Percentiles rank a stretch among this genome's conserved stretches.
Evolutionary conservation across 1,139 yeast species (phyloP).

Genomic region (Saccharomyces hybrid): DNA sequence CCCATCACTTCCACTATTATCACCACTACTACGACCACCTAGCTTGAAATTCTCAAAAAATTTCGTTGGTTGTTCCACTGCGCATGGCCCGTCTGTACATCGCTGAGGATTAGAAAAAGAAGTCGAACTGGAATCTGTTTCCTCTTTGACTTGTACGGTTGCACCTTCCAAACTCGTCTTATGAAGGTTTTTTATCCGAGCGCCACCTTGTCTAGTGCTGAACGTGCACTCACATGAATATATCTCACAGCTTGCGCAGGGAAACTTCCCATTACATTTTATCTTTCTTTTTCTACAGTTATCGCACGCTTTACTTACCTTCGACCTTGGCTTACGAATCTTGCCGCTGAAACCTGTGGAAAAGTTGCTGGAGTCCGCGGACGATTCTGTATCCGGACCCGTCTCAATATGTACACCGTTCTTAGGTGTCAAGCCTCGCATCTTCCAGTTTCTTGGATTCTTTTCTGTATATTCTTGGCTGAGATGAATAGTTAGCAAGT

Average conservation of each 20-base stretch:
- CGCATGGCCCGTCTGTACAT: neutral
- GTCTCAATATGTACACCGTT: neutral
- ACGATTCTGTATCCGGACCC: neutral
- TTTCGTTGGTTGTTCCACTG: neutral
- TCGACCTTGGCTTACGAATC: constrained; percentile 12
- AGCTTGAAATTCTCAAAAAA: neutral
- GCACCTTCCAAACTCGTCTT: neutral
- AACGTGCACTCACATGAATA: constrained; percentile 27
- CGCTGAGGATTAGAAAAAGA: neutral
- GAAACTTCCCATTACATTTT: constrained; percentile 49
- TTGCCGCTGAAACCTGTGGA: constrained; percentile 1
- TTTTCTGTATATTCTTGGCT: neutral
- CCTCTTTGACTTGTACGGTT: neutral
- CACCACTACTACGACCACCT: neutral
- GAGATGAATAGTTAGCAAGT: neutral
- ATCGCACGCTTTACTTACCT: constrained; percentile 48
- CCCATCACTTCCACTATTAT: neutral
- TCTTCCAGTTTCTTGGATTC: neutral
- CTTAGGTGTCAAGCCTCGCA: neutral
- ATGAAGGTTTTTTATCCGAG: neutral
- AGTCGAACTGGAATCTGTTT: neutral
- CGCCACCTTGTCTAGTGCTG: constrained; percentile 1
- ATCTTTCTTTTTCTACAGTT: constrained; percentile 55
- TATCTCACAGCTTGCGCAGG: constrained; percentile 30
- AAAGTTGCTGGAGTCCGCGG: neutral